phyloP scores from a whole-genome alignment of 148 eudicot species.

The Chenopodium album region DNA sequence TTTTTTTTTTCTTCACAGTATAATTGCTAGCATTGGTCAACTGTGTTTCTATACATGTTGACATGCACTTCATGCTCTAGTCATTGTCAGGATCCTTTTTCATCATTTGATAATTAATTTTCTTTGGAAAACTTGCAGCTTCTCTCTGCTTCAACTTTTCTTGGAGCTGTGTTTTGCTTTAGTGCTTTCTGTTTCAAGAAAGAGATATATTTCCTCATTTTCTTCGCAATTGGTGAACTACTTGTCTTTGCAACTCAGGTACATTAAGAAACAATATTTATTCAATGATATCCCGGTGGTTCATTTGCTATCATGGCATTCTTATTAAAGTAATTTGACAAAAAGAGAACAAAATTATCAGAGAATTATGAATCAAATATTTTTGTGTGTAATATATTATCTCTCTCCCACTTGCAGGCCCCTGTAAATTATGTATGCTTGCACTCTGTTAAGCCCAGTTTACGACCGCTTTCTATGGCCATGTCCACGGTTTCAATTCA shows the following conservation, averaged over 20 bases:
- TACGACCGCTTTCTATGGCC: constrained; percentile 94
- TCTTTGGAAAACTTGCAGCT: constrained; percentile 50
- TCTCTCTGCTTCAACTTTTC: constrained; percentile 66
- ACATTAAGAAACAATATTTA: not conserved
- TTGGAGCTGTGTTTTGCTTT: constrained; percentile 84
- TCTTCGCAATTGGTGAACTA: constrained; percentile 78
- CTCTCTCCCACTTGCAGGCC: constrained; percentile 52
- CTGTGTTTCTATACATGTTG: too few relatives aligned
- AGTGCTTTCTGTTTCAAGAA: constrained; percentile 75
- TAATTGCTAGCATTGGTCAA: not conserved
- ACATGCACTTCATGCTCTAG: not conserved
- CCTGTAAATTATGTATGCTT: constrained; percentile 91
- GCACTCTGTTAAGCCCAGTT: constrained; percentile 76
- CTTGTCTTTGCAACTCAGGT: constrained; percentile 97
- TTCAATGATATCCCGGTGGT: not conserved
- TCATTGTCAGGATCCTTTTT: not conserved
- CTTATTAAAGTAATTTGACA: not conserved
- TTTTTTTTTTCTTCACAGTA: not conserved
- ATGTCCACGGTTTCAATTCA: constrained; percentile 91
- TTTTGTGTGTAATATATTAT: not conserved
- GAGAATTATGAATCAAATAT: too few relatives aligned
- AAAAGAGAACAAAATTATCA: not conserved
- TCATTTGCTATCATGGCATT: not conserved
- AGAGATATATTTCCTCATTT: constrained; percentile 51
- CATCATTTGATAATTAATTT: constrained; percentile 2